phyloP scores from a whole-genome alignment of 768 basidiomycete species.

The Cubamyces lactineus region DNA sequence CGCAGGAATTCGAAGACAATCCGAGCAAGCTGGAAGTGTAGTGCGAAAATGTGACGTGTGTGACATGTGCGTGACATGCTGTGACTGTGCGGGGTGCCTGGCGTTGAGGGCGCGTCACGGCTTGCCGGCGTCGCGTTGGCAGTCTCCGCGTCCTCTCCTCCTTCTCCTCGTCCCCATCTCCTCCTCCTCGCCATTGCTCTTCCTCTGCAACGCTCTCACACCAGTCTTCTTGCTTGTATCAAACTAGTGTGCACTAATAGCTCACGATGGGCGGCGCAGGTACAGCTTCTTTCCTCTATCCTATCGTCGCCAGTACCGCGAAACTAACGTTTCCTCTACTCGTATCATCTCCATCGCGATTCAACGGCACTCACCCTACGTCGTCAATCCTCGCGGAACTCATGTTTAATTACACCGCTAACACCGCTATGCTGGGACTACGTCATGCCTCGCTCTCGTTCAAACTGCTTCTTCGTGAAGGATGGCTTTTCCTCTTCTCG shows the following conservation, averaged over 20 bases:
- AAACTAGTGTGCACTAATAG: background rate
- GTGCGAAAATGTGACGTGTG: background rate
- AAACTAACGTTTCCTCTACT: conserved; percentile 5
- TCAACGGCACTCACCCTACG: no score
- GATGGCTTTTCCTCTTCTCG: conserved; percentile 96
- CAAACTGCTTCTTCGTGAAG: conserved; percentile 42
- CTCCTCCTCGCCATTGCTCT: background rate
- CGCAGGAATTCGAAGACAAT: no score
- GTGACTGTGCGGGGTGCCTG: background rate
- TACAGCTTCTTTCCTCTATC: background rate
- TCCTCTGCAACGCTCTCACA: background rate
- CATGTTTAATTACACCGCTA: no score
- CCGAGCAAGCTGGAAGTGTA: no score
- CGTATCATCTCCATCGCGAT: background rate
- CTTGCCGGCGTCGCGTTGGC: background rate
- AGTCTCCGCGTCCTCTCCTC: conserved; percentile 1
- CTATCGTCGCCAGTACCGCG: background rate
- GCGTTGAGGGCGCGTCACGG: background rate
- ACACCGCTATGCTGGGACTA: no score
- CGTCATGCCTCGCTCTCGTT: background rate
- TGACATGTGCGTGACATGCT: background rate
- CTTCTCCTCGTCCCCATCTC: background rate
- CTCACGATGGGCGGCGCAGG: conserved; percentile 22
- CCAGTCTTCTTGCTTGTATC: background rate
- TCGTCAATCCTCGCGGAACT: no score